phyloP scores from a whole-genome alignment of 1,284 basidiomycete species.

The Heterobasidion annosum region DNA sequence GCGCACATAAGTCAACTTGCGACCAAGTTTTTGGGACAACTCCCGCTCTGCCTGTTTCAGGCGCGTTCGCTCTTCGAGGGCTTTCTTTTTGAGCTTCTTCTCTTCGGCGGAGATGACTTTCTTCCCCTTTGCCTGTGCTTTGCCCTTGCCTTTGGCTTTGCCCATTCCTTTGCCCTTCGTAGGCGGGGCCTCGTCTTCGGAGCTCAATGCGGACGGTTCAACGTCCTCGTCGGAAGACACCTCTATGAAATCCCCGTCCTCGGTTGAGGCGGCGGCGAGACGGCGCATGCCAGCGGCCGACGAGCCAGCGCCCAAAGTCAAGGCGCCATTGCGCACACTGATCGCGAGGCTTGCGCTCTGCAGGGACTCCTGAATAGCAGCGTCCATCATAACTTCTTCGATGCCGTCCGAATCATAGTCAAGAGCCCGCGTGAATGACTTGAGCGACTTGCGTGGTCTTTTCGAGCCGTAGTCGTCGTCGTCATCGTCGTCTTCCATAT shows the following conservation, averaged over 20 bases:
- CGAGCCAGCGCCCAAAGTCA: conserved; percentile 26
- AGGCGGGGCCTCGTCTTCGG: conserved; percentile 27
- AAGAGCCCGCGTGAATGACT: neutral
- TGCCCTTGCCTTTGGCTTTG: conserved; percentile 18
- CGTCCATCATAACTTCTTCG: conserved; percentile 45
- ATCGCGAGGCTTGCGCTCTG: conserved; percentile 25
- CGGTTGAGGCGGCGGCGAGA: conserved; percentile 1
- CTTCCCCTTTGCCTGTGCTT: conserved; percentile 10
- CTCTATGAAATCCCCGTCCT: conserved; percentile 16
- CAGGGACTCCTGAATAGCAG: conserved; percentile 48
- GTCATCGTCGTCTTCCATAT: neutral
- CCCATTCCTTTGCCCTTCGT: conserved; percentile 19
- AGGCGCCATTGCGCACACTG: conserved; percentile 16
- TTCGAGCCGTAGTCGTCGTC: neutral
- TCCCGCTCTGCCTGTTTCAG: conserved; percentile 38
- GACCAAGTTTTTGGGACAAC: conserved; percentile 48
- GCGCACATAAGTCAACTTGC: conserved; percentile 59
- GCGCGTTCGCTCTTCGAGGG: conserved; percentile 9
- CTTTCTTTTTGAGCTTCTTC: neutral
- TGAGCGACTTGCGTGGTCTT: neutral
- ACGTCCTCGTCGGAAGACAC: conserved; percentile 8
- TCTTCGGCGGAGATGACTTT: neutral
- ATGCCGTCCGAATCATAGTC: conserved; percentile 19
- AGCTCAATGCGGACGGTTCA: conserved; percentile 15
- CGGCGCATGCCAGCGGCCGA: conserved; percentile 28